Percentiles rank a stretch among this genome's conserved stretches.
phyloP scores from a whole-genome alignment of 1,284 basidiomycete genomes.

The Leccinum subspadiceum region DNA sequence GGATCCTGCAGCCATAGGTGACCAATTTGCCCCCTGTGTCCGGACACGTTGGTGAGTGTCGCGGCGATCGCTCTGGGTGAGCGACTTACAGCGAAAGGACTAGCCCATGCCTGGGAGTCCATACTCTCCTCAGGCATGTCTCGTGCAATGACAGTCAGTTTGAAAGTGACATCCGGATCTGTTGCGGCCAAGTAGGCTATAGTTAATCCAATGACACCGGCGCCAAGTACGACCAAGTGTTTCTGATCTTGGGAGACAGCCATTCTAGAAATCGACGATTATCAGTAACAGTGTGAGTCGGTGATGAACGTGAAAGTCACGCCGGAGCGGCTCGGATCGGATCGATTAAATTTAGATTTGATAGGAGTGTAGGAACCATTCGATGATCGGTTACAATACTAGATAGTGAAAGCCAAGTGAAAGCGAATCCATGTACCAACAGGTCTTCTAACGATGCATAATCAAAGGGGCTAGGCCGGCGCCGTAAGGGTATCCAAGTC shows the following conservation, averaged over 20 bases:
- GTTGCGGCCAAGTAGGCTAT: slow-evolving; percentile 40
- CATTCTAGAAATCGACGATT: slow-evolving; percentile 11
- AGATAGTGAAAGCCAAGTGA: not conserved
- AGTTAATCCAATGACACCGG: slow-evolving; percentile 51
- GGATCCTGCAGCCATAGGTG: slow-evolving; percentile 54
- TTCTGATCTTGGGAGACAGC: slow-evolving; percentile 8
- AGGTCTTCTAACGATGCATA: not conserved
- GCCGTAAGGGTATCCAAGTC: not conserved
- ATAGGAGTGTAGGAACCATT: not conserved
- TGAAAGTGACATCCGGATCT: slow-evolving; percentile 32
- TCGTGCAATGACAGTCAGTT: slow-evolving; percentile 59
- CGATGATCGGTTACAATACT: not conserved
- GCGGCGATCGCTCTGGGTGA: not conserved
- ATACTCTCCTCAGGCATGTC: slow-evolving; percentile 61
- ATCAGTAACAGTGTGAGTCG: not conserved
- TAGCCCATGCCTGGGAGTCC: slow-evolving; percentile 58
- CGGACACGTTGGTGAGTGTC: not conserved
- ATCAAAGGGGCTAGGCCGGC: not conserved
- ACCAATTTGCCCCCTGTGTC: slow-evolving; percentile 64
- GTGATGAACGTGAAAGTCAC: not conserved
- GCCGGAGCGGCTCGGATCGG: not conserved
- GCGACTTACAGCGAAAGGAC: slow-evolving; percentile 65
- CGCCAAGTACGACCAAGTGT: slow-evolving; percentile 48
- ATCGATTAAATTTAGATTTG: slow-evolving; percentile 8
- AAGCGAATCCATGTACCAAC: not conserved